Evolutionary conservation across 2,329 filamentous ascomycete genomes (phyloP).

Genomic region (Tolypocladium tropicale): DNA sequence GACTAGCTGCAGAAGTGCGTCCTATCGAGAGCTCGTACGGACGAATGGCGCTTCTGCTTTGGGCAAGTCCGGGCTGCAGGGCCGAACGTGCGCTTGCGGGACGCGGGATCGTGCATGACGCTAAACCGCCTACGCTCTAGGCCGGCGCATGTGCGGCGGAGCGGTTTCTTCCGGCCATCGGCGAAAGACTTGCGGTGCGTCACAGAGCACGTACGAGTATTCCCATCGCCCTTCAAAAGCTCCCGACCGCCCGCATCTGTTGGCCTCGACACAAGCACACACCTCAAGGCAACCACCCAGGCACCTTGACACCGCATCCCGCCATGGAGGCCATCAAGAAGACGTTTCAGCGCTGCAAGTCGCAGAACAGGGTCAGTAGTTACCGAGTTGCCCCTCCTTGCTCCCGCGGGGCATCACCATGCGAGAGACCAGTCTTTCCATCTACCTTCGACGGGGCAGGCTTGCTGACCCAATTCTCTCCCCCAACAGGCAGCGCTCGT

Average conservation of each 20-base stretch:
- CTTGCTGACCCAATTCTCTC: background rate
- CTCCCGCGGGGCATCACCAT: slow-evolving; percentile 1
- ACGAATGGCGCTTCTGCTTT: slow-evolving; percentile 10
- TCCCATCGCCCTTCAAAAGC: background rate
- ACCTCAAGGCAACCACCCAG: background rate
- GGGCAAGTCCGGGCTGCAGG: slow-evolving; percentile 15
- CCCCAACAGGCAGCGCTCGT: slow-evolving; percentile 65
- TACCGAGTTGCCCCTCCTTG: slow-evolving; percentile 16
- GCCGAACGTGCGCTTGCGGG: background rate
- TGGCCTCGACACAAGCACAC: background rate
- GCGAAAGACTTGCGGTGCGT: background rate
- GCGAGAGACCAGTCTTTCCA: background rate
- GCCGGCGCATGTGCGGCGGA: background rate
- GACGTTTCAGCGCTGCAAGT: slow-evolving; percentile 51
- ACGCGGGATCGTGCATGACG: background rate
- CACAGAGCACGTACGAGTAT: background rate
- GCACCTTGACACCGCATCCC: slow-evolving; percentile 1
- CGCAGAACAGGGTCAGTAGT: slow-evolving; percentile 42
- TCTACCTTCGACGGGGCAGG: background rate
- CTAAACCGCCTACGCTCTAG: background rate
- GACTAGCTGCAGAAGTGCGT: background rate
- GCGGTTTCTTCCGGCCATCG: background rate
- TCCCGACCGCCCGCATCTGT: background rate
- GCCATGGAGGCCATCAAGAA: slow-evolving; percentile 48
- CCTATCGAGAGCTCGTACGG: background rate